phyloP scores from a whole-genome alignment of 345 rosid species.

The Abelmoschus esculentus region DNA sequence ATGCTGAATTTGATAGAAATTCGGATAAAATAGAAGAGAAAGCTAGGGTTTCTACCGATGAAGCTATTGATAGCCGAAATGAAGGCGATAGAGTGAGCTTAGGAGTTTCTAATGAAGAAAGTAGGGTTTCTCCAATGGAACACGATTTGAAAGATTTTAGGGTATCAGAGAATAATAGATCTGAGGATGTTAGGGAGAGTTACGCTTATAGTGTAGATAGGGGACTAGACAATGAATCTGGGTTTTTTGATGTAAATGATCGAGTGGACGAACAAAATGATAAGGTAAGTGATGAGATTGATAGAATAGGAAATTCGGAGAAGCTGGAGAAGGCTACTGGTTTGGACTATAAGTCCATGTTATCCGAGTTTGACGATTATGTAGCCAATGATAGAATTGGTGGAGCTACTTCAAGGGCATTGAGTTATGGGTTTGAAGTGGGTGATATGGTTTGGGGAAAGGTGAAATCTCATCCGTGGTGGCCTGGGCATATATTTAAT shows the following conservation, averaged over 20 bases:
- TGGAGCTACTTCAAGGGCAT: constrained; percentile 56
- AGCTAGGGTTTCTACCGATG: constrained; percentile 22
- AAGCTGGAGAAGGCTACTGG: constrained; percentile 15
- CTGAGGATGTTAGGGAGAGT: constrained; percentile 22
- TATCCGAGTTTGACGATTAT: constrained; percentile 85
- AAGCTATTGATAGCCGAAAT: constrained; percentile 6
- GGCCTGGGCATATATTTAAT: constrained; percentile 98
- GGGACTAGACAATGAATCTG: constrained; percentile 21
- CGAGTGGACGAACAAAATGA: constrained; percentile 26
- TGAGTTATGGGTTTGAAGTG: constrained; percentile 73
- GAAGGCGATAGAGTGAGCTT: constrained; percentile 12
- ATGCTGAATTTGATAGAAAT: constrained; percentile 15
- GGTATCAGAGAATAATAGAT: constrained; percentile 23
- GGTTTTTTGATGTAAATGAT: constrained; percentile 24
- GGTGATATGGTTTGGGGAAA: constrained; percentile 99
- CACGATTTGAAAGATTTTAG: constrained; percentile 18
- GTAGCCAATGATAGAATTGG: constrained; percentile 74
- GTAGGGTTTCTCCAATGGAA: constrained; percentile 19
- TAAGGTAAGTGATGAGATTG: constrained; percentile 15
- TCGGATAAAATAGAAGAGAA: constrained; percentile 18
- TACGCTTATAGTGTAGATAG: constrained; percentile 8
- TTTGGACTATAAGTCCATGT: constrained; percentile 39
- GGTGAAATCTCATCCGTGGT: constrained; percentile 98
- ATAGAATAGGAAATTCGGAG: constrained; percentile 11
- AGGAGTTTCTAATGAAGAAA: constrained; percentile 13